Percentiles rank a stretch among this genome's conserved stretches.
phyloP scores from a whole-genome alignment of 768 basidiomycete species.

The Russula sp. region DNA sequence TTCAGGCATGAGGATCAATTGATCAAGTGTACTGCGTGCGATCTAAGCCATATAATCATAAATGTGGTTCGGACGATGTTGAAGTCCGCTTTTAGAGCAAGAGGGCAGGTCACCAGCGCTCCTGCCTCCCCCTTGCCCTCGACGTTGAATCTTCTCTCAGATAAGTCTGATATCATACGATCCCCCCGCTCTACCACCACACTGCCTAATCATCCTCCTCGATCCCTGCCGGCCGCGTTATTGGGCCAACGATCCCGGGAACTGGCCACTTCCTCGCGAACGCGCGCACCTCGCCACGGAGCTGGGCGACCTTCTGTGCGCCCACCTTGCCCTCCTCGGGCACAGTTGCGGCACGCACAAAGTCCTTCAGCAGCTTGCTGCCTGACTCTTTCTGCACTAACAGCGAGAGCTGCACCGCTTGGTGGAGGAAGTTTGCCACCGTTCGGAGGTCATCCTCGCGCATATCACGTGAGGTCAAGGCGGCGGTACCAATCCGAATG shows the following conservation, averaged over 20 bases:
- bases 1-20: background rate
- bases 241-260: constrained; percentile 61
- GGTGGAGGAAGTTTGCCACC: constrained; percentile 89
- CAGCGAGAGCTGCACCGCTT: constrained; percentile 86
- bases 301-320: constrained; percentile 56
- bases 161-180: background rate
- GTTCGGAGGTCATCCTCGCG: constrained; percentile 75
- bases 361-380: constrained; percentile 92
- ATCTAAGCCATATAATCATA: background rate
- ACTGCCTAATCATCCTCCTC: constrained; percentile 39
- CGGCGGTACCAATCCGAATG: constrained; percentile 92
- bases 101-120: background rate
- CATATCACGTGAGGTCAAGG: constrained; percentile 94
- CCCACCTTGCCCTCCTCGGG: constrained; percentile 67
- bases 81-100: constrained; percentile 19
- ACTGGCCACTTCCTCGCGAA: constrained; percentile 90
- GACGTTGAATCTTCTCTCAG: constrained; percentile 22
- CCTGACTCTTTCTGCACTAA: constrained; percentile 92
- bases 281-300: constrained; percentile 68
- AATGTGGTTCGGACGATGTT: constrained; percentile 20
- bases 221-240: constrained; percentile 54
- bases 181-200: background rate
- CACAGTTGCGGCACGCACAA: constrained; percentile 70
- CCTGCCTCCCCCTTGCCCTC: background rate
- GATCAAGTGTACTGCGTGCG: background rate